Conservation (phyloP, 305 asterid genomes). For the Galium porrigens region DNA sequence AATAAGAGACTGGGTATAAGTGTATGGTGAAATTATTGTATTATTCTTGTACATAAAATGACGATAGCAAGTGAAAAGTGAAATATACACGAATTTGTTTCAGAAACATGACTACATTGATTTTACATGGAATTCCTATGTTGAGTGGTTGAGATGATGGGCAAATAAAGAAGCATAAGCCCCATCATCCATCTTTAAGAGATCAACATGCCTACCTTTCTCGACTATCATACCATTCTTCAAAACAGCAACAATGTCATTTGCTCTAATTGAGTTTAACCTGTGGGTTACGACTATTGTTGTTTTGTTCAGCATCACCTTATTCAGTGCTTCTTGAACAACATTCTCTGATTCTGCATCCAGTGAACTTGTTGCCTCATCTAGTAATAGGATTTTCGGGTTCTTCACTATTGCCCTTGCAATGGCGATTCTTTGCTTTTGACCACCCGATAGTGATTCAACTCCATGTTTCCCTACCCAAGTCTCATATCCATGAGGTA, state of each 20-base stretch:
- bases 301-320: conserved; percentile 15
- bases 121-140: neutral
- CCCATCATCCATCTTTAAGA: conserved; percentile 13
- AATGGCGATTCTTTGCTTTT: conserved; percentile 22
- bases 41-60: too few relatives aligned
- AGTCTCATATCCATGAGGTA: conserved; percentile 20
- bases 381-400: conserved; percentile 18
- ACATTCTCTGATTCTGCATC: conserved; percentile 17
- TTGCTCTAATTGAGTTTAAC: conserved; percentile 13
- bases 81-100: neutral
- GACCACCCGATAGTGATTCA: conserved; percentile 19
- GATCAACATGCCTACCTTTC: conserved; percentile 18
- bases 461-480: conserved; percentile 16
- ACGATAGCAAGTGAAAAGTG: too few relatives aligned
- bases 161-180: conserved; percentile 15
- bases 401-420: conserved; percentile 18
- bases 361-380: conserved; percentile 22
- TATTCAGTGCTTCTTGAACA: conserved; percentile 17
- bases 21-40: too few relatives aligned
- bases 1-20: too few relatives aligned
- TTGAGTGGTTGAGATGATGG: neutral
- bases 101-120: neutral
- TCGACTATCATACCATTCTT: conserved; percentile 18
- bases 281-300: conserved; percentile 18
- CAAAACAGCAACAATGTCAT: conserved; percentile 16